These are phyloP conservation scores for Closterium sp. DNA, from an alignment of 139 green algal species.

Conservation along the genomic window DNA sequence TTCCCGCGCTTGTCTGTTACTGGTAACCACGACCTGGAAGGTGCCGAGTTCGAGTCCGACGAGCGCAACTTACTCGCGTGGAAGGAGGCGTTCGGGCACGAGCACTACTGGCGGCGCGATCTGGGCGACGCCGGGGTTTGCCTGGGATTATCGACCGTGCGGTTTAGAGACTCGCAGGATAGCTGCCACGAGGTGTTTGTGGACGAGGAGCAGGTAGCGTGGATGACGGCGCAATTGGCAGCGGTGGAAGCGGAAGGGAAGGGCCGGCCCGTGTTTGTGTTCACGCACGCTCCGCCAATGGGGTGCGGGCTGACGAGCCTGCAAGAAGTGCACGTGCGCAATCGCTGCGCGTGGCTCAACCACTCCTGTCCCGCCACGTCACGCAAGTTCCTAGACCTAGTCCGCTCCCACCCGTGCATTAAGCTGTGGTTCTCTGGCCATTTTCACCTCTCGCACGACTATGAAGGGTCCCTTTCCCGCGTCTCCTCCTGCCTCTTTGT, in stretches of 20 bases:
- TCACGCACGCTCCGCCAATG: constrained; percentile 54
- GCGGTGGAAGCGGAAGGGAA: constrained; percentile 9
- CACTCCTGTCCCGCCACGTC: constrained; percentile 36
- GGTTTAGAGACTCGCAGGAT: constrained; percentile 38
- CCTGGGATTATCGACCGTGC: constrained; percentile 48
- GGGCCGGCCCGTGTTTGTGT: constrained; percentile 45
- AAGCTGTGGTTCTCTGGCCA: constrained; percentile 57
- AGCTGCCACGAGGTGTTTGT: constrained; percentile 53
- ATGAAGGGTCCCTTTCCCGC: constrained; percentile 50
- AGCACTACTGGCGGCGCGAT: constrained; percentile 30
- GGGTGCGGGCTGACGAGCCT: constrained; percentile 53
- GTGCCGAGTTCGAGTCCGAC: constrained; percentile 52
- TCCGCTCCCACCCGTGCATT: constrained; percentile 48
- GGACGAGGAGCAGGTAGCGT: constrained; percentile 52
- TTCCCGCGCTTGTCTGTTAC: constrained; percentile 34
- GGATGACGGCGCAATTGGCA: constrained; percentile 44
- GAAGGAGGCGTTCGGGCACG: constrained; percentile 39
- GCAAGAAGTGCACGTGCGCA: constrained; percentile 57
- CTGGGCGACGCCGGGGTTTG: neutral
- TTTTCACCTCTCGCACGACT: constrained; percentile 57
- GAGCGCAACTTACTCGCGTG: constrained; percentile 50
- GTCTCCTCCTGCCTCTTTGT: constrained; percentile 9
- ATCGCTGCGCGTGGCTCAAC: constrained; percentile 56
- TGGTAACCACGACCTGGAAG: constrained; percentile 58
- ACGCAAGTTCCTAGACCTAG: constrained; percentile 44